Conservation (phyloP, 148 eudicot species). For the Rheum nobile region DNA sequence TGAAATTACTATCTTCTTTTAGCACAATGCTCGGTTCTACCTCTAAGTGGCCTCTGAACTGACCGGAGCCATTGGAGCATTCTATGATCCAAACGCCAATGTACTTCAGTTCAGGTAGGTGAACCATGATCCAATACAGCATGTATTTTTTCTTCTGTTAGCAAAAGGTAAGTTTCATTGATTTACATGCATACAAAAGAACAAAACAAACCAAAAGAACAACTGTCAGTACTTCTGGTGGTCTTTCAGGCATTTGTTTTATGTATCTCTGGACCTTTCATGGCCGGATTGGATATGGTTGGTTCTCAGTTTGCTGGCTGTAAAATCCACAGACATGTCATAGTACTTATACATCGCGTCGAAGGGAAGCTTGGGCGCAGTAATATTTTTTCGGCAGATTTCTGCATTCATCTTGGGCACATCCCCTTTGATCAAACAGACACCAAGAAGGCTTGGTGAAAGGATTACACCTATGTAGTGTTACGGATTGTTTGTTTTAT, state of each 20-base stretch:
- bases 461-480: not conserved
- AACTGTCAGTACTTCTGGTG: not conserved
- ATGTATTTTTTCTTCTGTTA: not conserved
- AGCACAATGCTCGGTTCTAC: not conserved
- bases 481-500: not conserved
- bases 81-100: not conserved
- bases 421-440: not conserved
- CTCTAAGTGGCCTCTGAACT: not conserved
- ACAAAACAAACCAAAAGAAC: not conserved
- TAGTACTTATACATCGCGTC: not conserved
- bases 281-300: not conserved
- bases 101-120: not conserved
- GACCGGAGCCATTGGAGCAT: not conserved
- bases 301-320: not conserved
- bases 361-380: not conserved
- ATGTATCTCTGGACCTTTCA: not conserved
- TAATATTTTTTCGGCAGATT: not conserved
- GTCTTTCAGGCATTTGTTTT: not conserved
- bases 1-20: conserved; percentile 18
- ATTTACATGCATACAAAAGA: not conserved
- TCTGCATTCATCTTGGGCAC: not conserved
- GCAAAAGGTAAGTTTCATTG: not conserved
- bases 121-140: not conserved
- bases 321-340: not conserved
- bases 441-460: not conserved